Conservation (phyloP, 1,284 basidiomycete genomes). For the Trichosporon sp. region DNA sequence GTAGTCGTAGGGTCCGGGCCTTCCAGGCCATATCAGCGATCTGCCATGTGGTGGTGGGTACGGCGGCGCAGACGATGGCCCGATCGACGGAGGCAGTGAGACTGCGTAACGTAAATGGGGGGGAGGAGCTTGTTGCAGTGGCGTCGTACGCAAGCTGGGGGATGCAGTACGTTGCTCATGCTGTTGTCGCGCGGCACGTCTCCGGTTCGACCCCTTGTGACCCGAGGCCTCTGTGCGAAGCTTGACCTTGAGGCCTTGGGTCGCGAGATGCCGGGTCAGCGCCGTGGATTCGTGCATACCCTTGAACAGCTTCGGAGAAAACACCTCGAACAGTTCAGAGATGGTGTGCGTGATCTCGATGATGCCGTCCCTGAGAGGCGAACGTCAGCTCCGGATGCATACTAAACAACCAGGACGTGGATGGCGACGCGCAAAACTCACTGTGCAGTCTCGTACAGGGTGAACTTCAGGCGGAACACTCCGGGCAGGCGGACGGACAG, state of each 20-base stretch:
- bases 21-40: conserved; percentile 1
- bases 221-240: conserved; percentile 43
- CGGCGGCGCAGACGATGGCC: conserved; percentile 3
- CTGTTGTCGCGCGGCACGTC: conserved; percentile 7
- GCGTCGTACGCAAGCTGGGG: background rate
- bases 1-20: background rate
- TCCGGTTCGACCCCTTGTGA: conserved; percentile 23
- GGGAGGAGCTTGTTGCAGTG: conserved; percentile 3
- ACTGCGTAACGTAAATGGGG: background rate
- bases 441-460: conserved; percentile 44
- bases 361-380: conserved; percentile 28
- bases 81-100: background rate
- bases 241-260: conserved; percentile 51
- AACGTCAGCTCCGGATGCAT: background rate
- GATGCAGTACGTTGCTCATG: background rate
- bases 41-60: background rate
- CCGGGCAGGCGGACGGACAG: conserved; percentile 49
- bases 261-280: conserved; percentile 48
- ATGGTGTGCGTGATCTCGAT: conserved; percentile 38
- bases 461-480: conserved; percentile 46
- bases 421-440: conserved; percentile 26
- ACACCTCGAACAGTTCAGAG: conserved; percentile 49
- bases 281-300: conserved; percentile 50
- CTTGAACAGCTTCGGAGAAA: conserved; percentile 50
- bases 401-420: background rate